A percentile compares a stretch with the other conserved stretches of the same genome.
These are phyloP conservation scores for Alternaria rosae DNA, from an alignment of 2,329 filamentous ascomycete genomes.

Conservation along the genomic window DNA sequence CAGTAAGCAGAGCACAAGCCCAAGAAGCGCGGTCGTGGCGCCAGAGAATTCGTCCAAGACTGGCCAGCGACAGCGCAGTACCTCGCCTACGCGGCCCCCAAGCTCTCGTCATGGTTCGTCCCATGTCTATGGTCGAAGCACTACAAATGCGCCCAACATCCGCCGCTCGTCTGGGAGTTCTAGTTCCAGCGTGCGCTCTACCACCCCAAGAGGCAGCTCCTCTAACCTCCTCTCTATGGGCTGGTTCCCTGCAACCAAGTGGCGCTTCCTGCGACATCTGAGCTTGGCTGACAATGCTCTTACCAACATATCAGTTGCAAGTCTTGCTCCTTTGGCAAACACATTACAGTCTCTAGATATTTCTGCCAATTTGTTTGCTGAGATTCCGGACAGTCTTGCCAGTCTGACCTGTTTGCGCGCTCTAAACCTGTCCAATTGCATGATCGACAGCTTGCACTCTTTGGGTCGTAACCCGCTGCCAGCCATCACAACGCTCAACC, in stretches of 20 bases:
- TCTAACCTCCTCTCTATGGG: slow-evolving; percentile 77
- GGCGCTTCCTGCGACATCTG: slow-evolving; percentile 92
- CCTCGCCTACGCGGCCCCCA: slow-evolving; percentile 78
- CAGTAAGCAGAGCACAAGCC: slow-evolving; percentile 59
- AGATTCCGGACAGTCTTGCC: slow-evolving; percentile 90
- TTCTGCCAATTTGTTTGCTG: slow-evolving; percentile 90
- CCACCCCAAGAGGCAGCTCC: slow-evolving; percentile 69
- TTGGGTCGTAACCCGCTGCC: slow-evolving; percentile 85
- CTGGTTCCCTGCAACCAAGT: slow-evolving; percentile 83
- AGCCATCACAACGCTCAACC: slow-evolving; percentile 90
- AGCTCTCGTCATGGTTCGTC: slow-evolving; percentile 76
- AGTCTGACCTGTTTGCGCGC: slow-evolving; percentile 87
- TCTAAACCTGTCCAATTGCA: slow-evolving; percentile 93
- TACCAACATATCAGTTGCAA: slow-evolving; percentile 76
- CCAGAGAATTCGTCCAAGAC: slow-evolving; percentile 64
- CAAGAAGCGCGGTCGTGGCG: slow-evolving; percentile 57
- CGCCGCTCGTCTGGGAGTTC: slow-evolving; percentile 93
- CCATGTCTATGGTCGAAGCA: slow-evolving; percentile 67
- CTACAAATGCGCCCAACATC: slow-evolving; percentile 66
- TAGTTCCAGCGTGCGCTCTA: slow-evolving; percentile 73
- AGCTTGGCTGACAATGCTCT: slow-evolving; percentile 91
- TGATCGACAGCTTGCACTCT: slow-evolving; percentile 94
- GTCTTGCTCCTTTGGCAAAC: slow-evolving; percentile 82
- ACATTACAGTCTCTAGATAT: slow-evolving; percentile 92
- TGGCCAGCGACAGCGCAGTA: slow-evolving; percentile 69